These are phyloP conservation scores for Neopestalotiopsis sp. DNA, from an alignment of 2,329 filamentous ascomycete genomes.

Conservation along the genomic window DNA sequence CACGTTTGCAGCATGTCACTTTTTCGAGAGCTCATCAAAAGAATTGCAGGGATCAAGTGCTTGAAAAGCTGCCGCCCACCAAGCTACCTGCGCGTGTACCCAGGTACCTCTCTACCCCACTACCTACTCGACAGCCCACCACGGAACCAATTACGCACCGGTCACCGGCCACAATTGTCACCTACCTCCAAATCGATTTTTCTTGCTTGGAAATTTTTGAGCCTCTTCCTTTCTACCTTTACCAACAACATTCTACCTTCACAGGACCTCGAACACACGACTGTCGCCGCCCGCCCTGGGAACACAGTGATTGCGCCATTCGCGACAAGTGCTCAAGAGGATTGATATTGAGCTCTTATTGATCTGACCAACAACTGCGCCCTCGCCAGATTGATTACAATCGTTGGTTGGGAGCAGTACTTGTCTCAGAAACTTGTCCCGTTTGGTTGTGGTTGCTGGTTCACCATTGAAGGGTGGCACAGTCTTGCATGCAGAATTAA, in stretches of 20 bases:
- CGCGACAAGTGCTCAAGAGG: background rate
- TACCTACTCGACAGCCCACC: constrained; percentile 4
- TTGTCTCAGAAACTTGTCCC: background rate
- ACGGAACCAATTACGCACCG: constrained; percentile 19
- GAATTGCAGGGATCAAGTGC: background rate
- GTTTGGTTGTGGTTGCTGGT: background rate
- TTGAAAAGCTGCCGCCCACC: background rate
- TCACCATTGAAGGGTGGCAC: background rate
- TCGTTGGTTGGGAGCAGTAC: background rate
- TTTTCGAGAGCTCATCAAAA: background rate
- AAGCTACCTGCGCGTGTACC: background rate
- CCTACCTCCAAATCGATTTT: constrained; percentile 17
- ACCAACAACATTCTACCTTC: background rate
- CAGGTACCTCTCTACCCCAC: constrained; percentile 1
- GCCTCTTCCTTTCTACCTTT: constrained; percentile 12
- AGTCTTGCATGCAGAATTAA: background rate
- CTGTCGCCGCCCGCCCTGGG: background rate
- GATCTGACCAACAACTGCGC: background rate
- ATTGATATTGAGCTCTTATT: background rate
- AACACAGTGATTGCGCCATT: background rate
- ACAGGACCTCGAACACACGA: constrained; percentile 4
- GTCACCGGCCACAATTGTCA: constrained; percentile 12
- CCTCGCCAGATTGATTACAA: background rate
- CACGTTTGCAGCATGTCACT: background rate
- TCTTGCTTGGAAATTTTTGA: constrained; percentile 9